A percentile compares a stretch with the other conserved stretches of the same genome.
phyloP scores from a whole-genome alignment of 208 protist genomes.

The Phytomonas sp. region DNA sequence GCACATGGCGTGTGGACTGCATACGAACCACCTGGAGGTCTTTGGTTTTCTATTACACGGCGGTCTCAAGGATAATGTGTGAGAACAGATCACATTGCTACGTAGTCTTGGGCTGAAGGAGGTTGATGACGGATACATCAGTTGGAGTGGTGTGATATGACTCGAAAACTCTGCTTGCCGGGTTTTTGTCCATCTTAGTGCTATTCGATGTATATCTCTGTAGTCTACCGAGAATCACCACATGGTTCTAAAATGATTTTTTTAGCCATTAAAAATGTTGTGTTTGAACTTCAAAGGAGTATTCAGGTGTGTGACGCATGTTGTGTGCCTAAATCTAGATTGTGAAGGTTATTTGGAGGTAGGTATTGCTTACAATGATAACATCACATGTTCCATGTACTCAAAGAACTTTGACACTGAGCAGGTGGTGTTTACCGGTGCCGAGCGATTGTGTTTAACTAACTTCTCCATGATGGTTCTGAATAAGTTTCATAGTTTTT shows the following conservation, averaged over 20 bases:
- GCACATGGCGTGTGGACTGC: slow-evolving; percentile 67
- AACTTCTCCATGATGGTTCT: slow-evolving; percentile 40
- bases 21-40: slow-evolving; percentile 43
- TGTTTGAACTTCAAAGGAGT: slow-evolving; percentile 51
- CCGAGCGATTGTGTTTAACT: slow-evolving; percentile 18
- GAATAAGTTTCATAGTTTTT: slow-evolving; percentile 44
- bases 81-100: slow-evolving; percentile 42
- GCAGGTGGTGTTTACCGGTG: slow-evolving; percentile 29
- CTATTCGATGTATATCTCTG: slow-evolving; percentile 39
- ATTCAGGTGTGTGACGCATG: slow-evolving; percentile 53
- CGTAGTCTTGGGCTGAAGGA: slow-evolving; percentile 60
- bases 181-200: slow-evolving; percentile 70
- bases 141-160: slow-evolving; percentile 84
- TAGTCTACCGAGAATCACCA: slow-evolving; percentile 45
- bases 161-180: slow-evolving; percentile 47
- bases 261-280: slow-evolving; percentile 39
- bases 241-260: slow-evolving; percentile 52
- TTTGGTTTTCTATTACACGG: slow-evolving; percentile 48
- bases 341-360: slow-evolving; percentile 64
- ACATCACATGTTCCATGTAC: slow-evolving; percentile 48
- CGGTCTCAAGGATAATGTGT: slow-evolving; percentile 12
- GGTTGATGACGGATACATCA: slow-evolving; percentile 77
- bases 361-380: slow-evolving; percentile 29
- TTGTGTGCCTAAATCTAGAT: slow-evolving; percentile 47
- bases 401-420: slow-evolving; percentile 38